Percentiles rank a stretch among this genome's conserved stretches.
Conservation (phyloP, 129 eudicot species). For the Calendula officinalis region DNA sequence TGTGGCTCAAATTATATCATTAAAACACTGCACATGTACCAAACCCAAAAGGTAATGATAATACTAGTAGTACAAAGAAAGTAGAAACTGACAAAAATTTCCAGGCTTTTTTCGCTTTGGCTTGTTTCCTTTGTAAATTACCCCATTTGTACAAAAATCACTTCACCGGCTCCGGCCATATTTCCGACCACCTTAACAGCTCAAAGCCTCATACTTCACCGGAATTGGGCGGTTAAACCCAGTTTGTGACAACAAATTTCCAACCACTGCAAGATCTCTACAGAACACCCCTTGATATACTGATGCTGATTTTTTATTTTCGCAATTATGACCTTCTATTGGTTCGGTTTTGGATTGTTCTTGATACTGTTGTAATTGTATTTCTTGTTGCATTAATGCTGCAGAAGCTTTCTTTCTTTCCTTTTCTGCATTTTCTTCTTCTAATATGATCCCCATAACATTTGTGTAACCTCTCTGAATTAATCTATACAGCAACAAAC, state of each 20-base stretch:
- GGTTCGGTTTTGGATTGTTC: constrained; percentile 24
- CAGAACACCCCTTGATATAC: constrained; percentile 90
- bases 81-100: constrained; percentile 41
- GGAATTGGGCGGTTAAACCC: constrained; percentile 70
- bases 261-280: constrained; percentile 83
- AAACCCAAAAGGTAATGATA: constrained; percentile 25
- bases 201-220: constrained; percentile 78
- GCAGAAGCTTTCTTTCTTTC: constrained; percentile 61
- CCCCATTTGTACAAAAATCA: constrained; percentile 49
- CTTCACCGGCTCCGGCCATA: neutral
- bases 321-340: constrained; percentile 3
- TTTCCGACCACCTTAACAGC: constrained; percentile 50
- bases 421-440: constrained; percentile 67
- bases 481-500: constrained; percentile 63
- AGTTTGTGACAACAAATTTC: constrained; percentile 68
- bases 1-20: constrained; percentile 1
- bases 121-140: constrained; percentile 30
- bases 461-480: constrained; percentile 74
- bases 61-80: constrained; percentile 3
- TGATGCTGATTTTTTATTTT: constrained; percentile 36
- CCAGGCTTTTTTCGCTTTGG: constrained; percentile 32
- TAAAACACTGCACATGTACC: constrained; percentile 46
- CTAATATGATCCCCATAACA: constrained; percentile 46
- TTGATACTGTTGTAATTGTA: constrained; percentile 41
- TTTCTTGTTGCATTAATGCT: constrained; percentile 43